Evolutionary conservation across 1,139 yeast genomes (phyloP), one percentile per base, ranked within the genome.

Genomic region (Yamadazyma sp.): DNA sequence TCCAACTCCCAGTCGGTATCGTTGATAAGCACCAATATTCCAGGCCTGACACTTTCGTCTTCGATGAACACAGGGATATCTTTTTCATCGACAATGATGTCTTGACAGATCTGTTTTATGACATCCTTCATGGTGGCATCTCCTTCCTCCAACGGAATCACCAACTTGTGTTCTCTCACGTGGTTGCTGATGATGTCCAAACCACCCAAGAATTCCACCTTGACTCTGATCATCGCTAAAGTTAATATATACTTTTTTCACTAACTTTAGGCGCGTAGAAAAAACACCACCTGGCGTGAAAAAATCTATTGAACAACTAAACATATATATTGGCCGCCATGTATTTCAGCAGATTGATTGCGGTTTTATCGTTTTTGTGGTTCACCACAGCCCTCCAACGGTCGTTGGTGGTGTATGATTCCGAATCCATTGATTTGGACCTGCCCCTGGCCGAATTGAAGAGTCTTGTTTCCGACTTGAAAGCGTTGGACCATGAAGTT

Each of bases 1-100:
- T 89, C 95, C 22, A 92, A 64, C 55, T 92, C 98, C 98, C 98
- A 92, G 62, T 92, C 98, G 0, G 96, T 82, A 55, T 92, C 98
- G 54, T 92, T 92, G 47, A 92, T 84, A 40, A 92, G 72, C 7
- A 92, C 96, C 46, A 92, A 68, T 32, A 92, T 88, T 2, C 98
- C 98, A 0, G 97, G 96, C 38, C 97, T 79, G 7, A 86, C 80
- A 2, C 73, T 74, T 6, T 72, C 95, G 51, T 88, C 92, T 51
- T 87, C 95, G 11, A 90, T 71, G 56, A 90, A 88, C 24, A 89
- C 84, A 6, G 80, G 83, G 17, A 76, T 66, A 54, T 84, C 90
- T 44, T 78, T 80, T 18, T 77, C 73, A 45, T 85, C 79, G 18
- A 69, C 63, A 29, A 86, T 75, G 58, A 86, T 69, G 16, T 73